Conservation (phyloP, 1,139 yeast species). For the Geotrichum bryndzae region DNA sequence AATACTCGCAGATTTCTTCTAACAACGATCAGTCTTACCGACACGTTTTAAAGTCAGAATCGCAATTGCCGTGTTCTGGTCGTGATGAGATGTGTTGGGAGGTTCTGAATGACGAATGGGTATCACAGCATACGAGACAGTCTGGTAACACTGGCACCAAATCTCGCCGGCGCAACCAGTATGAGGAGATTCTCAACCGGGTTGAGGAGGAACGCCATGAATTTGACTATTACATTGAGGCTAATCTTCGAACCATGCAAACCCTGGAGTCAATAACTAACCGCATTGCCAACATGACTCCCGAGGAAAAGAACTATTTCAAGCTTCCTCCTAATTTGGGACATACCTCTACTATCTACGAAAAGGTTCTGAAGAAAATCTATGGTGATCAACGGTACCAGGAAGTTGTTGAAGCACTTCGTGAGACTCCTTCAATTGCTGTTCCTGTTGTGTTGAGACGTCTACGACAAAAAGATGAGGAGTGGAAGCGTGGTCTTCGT, state of each 20-base stretch:
- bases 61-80: constrained; percentile 96
- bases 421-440: constrained; percentile 90
- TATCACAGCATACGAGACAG: constrained; percentile 99
- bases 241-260: constrained; percentile 90
- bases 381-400: constrained; percentile 93
- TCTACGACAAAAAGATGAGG: constrained; percentile 95
- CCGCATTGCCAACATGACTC: constrained; percentile 86
- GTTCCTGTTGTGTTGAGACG: constrained; percentile 89
- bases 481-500: constrained; percentile 96
- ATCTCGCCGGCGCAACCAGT: constrained; percentile 95
- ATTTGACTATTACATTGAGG: constrained; percentile 91
- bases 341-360: constrained; percentile 81
- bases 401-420: constrained; percentile 92
- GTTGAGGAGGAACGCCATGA: constrained; percentile 97
- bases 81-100: constrained; percentile 99
- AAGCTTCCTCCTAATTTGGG: constrained; percentile 91
- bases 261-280: constrained; percentile 93
- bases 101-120: constrained; percentile 97
- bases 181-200: constrained; percentile 89
- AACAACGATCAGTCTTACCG: constrained; percentile 81
- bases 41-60: constrained; percentile 85
- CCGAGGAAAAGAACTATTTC: constrained; percentile 79
- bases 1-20: constrained; percentile 71
- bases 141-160: constrained; percentile 97
- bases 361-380: constrained; percentile 84